Base-by-base conservation (phyloP, 208 protist genomes). In the Acanthamoeba pearcei region DNA sequence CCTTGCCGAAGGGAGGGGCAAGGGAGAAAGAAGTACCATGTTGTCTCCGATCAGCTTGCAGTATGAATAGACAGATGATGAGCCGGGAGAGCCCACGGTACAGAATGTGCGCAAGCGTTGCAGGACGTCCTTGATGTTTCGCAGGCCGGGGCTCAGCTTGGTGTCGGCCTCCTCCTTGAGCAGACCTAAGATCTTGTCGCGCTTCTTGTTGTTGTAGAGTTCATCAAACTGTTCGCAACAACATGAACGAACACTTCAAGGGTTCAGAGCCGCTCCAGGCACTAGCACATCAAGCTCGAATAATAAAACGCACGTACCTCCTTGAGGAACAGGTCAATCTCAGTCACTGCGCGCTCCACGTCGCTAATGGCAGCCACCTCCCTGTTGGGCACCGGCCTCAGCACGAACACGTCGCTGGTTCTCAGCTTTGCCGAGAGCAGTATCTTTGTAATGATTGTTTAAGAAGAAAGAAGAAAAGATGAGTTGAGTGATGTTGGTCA, bases 11-110 rank as follows among this genome's bases (percentile, higher is more conserved):
- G 15, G 35, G n/a, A 29, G n/a, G 12, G 35, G 35, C 13, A 9
- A 42, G 38, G 70, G 38, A 51, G 10, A 13, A 80, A 4, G 53
- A 15, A 17, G 19, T 10, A 89, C 82, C 86, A 93, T 93, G 42
- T 93, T 74, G n/a, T 93, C 86, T 10, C 86, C 86, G 46, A 93
- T 53, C 19, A 93, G 86, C 62, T 93, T 68, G 38, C 86, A 57
- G 42, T 93, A 93, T 0, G 19, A 60, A 55, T 76, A 93, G 49
- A 93, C 62, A 17, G 60, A 60, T 8, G 86, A 46, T 6, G 32
- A 46, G 10, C 62, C 49, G 4, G 42, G 35, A 5, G 55, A 70
- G 22, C 49, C 86, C 6, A 51, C 62, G 19, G 86, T 76, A 35
- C 86, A 93, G 17, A 93, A 76, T 29, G 42, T 57, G 22, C 38